A percentile compares a stretch with the other conserved stretches of the same genome.
Conservation (phyloP, 2,329 filamentous ascomycete species). For the Neofusicoccum sp. region DNA sequence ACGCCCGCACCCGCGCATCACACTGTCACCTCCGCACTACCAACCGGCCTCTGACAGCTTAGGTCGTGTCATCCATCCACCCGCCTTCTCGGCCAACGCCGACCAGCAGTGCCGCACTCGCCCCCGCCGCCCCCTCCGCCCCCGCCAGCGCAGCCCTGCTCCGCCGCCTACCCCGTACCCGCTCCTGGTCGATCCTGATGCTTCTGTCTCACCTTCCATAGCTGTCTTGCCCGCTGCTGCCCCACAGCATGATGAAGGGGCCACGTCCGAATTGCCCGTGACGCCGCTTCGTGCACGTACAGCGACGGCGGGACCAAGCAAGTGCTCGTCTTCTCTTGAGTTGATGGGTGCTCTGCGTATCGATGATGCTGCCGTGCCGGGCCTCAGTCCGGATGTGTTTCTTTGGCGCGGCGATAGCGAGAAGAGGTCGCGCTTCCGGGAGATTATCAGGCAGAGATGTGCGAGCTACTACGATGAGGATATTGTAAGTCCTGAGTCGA, state of each 20-base stretch:
- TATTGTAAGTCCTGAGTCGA: neutral
- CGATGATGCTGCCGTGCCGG: neutral
- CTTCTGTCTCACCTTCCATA: too few species aligned
- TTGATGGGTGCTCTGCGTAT: too few species aligned
- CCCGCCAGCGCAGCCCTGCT: neutral
- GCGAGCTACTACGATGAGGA: constrained; percentile 2
- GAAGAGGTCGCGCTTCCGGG: neutral
- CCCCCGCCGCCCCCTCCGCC: neutral
- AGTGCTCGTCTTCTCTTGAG: too few species aligned
- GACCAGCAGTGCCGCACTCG: neutral
- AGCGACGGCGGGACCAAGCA: neutral
- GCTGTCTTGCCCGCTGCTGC: too few species aligned
- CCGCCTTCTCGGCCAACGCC: constrained; percentile 54
- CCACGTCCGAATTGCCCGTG: neutral
- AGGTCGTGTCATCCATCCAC: constrained; percentile 43
- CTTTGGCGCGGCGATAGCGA: constrained; percentile 9
- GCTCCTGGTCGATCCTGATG: neutral
- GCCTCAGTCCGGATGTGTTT: constrained; percentile 11
- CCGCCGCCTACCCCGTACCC: neutral
- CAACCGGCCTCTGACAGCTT: constrained; percentile 41
- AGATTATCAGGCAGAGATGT: neutral
- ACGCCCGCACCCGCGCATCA: neutral
- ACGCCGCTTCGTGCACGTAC: neutral
- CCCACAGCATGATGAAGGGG: neutral
- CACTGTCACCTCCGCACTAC: neutral